Percentiles rank a stretch among this genome's conserved stretches.
Conservation (phyloP, 768 basidiomycete genomes). For the Harrya chromipes region DNA sequence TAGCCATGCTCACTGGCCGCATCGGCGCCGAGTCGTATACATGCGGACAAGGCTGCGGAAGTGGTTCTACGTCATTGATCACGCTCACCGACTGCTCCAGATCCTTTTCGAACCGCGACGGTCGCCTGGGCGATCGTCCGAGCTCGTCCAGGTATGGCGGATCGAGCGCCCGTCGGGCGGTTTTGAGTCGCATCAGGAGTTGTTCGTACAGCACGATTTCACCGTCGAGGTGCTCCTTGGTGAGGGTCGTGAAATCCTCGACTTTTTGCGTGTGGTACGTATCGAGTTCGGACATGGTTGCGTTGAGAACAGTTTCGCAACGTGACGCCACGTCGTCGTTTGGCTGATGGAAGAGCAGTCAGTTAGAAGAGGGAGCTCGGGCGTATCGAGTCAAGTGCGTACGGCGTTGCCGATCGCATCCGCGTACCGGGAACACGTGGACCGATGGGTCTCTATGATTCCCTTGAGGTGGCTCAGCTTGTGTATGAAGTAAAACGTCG, state of each 20-base stretch:
- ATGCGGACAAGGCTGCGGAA: conserved; percentile 77
- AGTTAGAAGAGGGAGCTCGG: not conserved
- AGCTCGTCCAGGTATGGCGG: conserved; percentile 46
- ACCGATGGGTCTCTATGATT: conserved; percentile 70
- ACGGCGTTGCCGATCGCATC: conserved; percentile 42
- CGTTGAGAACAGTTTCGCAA: conserved; percentile 86
- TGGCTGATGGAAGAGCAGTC: conserved; percentile 34
- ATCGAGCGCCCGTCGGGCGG: conserved; percentile 55
- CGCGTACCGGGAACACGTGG: conserved; percentile 63
- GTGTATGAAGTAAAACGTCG: not conserved
- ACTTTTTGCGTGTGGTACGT: conserved; percentile 70
- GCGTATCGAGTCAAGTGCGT: not conserved
- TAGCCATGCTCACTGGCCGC: conserved; percentile 70
- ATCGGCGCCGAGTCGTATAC: conserved; percentile 74
- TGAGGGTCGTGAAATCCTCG: conserved; percentile 60
- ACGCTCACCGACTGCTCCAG: conserved; percentile 51
- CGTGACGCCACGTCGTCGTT: conserved; percentile 67
- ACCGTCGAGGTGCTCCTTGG: conserved; percentile 70
- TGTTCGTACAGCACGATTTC: conserved; percentile 78
- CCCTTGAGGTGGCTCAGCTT: conserved; percentile 39
- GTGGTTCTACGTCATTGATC: conserved; percentile 26
- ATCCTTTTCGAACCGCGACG: conserved; percentile 77
- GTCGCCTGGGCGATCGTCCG: conserved; percentile 49
- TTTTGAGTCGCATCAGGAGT: conserved; percentile 55
- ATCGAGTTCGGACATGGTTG: conserved; percentile 86